phyloP scores from a whole-genome alignment of 352 stramenopile genomes.

The Blastocystis sp. region DNA sequence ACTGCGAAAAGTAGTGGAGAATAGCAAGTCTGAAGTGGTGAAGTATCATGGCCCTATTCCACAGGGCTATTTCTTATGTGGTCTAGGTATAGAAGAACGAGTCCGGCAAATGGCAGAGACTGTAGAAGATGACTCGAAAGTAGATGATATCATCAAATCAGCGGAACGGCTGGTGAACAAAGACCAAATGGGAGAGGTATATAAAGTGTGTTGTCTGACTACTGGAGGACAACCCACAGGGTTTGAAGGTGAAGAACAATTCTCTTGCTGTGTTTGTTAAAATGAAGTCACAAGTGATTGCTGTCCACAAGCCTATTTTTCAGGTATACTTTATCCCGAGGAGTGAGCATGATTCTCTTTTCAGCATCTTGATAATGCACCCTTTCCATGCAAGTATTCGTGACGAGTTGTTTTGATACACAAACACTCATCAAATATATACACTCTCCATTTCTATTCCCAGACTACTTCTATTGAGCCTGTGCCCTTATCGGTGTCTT shows the following conservation, averaged over 20 bases:
- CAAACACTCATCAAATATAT: too few relatives aligned
- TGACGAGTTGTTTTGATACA: too few relatives aligned
- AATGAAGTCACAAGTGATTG: too few relatives aligned
- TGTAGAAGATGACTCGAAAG: slow-evolving; percentile 63
- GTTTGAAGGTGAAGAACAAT: slow-evolving; percentile 61
- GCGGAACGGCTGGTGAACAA: slow-evolving; percentile 43
- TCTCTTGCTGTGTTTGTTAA: slow-evolving; percentile 52
- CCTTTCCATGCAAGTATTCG: too few relatives aligned
- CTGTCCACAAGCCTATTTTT: too few relatives aligned
- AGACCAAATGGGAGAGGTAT: slow-evolving; percentile 54
- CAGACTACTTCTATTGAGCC: too few relatives aligned
- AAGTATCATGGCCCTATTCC: slow-evolving; percentile 61
- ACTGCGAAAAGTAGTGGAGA: slow-evolving; percentile 66
- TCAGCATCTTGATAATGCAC: too few relatives aligned
- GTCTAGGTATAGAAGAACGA: slow-evolving; percentile 65
- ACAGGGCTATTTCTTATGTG: slow-evolving; percentile 65
- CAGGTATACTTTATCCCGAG: too few relatives aligned
- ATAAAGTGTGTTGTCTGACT: slow-evolving; percentile 49
- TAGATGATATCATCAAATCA: slow-evolving; percentile 62
- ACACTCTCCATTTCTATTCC: too few relatives aligned
- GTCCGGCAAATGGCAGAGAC: slow-evolving; percentile 64
- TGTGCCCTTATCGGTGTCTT: too few relatives aligned
- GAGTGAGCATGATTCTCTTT: too few relatives aligned
- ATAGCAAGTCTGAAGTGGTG: slow-evolving; percentile 16
- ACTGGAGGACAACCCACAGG: slow-evolving; percentile 37